Evolutionary conservation across 2,329 filamentous ascomycete genomes (phyloP).

Genomic region (Exophiala alcalophila): DNA sequence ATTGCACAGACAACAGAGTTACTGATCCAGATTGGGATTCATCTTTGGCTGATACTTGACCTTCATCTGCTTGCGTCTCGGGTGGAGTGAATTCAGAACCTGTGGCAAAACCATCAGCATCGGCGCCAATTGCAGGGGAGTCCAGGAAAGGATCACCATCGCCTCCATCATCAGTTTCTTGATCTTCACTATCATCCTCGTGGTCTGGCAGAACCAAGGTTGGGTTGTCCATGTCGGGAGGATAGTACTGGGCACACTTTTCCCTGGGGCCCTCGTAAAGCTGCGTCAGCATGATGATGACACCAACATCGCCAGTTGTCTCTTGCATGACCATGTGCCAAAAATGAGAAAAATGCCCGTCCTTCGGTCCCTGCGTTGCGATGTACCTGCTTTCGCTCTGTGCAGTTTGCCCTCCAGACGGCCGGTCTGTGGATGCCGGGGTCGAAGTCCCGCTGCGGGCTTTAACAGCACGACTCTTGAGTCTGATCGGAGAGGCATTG

Average conservation of each 20-base stretch:
- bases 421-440: slow-evolving; percentile 1
- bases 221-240: slow-evolving; percentile 53
- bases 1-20: slow-evolving; percentile 54
- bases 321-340: slow-evolving; percentile 96
- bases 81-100: slow-evolving; percentile 11
- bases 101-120: slow-evolving; percentile 28
- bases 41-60: slow-evolving; percentile 3
- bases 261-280: slow-evolving; percentile 73
- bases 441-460: slow-evolving; percentile 41
- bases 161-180: slow-evolving; percentile 63
- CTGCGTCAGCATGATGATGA: slow-evolving; percentile 93
- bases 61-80: slow-evolving; percentile 4
- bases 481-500: slow-evolving; percentile 70
- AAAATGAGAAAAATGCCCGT: slow-evolving; percentile 71
- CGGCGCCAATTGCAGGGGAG: slow-evolving; percentile 23
- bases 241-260: slow-evolving; percentile 91
- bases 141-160: slow-evolving; percentile 32
- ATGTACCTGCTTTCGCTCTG: slow-evolving; percentile 63
- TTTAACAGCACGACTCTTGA: slow-evolving; percentile 50
- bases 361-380: slow-evolving; percentile 79
- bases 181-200: slow-evolving; percentile 53
- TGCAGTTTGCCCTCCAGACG: not conserved
- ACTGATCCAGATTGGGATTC: slow-evolving; percentile 46
- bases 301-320: slow-evolving; percentile 62
- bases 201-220: slow-evolving; percentile 42